phyloP scores from a whole-genome alignment of 495 filamentous ascomycete genomes.

The Penicillium goetzii region DNA sequence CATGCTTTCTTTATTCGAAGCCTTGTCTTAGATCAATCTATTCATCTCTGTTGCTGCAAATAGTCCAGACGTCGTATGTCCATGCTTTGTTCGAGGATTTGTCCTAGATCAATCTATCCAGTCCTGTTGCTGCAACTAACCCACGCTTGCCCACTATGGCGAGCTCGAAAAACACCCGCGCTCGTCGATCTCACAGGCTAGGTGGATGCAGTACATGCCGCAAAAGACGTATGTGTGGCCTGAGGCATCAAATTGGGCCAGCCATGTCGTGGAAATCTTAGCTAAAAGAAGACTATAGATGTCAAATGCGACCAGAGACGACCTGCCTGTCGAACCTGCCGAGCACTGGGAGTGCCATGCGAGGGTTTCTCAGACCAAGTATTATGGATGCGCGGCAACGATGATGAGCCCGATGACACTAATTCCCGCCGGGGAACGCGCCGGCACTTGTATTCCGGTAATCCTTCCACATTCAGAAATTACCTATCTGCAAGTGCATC shows the following conservation, averaged over 20 bases:
- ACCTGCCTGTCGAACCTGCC: slow-evolving; percentile 40
- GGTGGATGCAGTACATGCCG: slow-evolving; percentile 44
- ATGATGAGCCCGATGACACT: slow-evolving; percentile 15
- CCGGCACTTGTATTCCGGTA: slow-evolving; percentile 42
- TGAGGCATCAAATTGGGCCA: not conserved
- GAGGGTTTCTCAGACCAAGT: slow-evolving; percentile 40
- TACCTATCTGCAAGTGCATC: not conserved
- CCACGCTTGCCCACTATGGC: slow-evolving; percentile 16
- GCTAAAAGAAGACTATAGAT: slow-evolving; percentile 17
- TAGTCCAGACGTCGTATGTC: slow-evolving; percentile 4
- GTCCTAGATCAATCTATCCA: not conserved
- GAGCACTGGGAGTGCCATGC: slow-evolving; percentile 31
- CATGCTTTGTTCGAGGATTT: slow-evolving; percentile 3
- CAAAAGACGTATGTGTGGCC: slow-evolving; percentile 23
- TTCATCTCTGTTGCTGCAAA: not conserved
- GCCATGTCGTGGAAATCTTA: too few relatives aligned
- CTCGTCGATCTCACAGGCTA: slow-evolving; percentile 37
- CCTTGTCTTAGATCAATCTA: slow-evolving; percentile 5
- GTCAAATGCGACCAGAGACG: slow-evolving; percentile 47
- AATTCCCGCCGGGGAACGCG: slow-evolving; percentile 28
- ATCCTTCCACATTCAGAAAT: not conserved
- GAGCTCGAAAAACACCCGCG: slow-evolving; percentile 26
- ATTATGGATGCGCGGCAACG: slow-evolving; percentile 34
- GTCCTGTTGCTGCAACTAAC: not conserved
- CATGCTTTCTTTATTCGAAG: slow-evolving; percentile 6